These are phyloP conservation scores for Scedosporium dehoogii DNA, from an alignment of 2,329 filamentous ascomycete species.

Conservation along the genomic window DNA sequence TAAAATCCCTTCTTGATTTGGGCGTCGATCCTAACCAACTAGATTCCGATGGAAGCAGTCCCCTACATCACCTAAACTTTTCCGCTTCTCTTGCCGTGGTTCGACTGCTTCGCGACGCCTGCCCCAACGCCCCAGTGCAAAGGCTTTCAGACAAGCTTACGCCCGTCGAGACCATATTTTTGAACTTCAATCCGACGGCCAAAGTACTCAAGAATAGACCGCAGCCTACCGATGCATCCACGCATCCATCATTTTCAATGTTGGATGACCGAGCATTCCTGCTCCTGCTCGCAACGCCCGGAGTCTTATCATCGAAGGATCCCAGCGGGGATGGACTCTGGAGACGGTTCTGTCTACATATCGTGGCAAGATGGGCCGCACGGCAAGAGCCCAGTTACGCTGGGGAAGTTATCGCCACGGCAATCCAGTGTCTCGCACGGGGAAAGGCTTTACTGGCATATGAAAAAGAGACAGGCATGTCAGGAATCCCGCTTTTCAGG, in stretches of 20 bases:
- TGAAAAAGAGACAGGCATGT: not conserved
- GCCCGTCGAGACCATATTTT: constrained; percentile 7
- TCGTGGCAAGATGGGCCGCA: not conserved
- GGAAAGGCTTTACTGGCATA: not conserved
- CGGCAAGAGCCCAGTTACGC: not conserved
- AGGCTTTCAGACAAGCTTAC: not conserved
- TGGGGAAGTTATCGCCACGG: not conserved
- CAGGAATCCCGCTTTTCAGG: constrained; percentile 1
- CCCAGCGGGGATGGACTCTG: constrained; percentile 4
- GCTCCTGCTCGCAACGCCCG: not conserved
- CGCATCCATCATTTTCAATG: not conserved
- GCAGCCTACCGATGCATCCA: not conserved
- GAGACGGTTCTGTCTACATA: constrained; percentile 3
- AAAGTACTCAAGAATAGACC: not conserved
- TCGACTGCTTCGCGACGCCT: constrained; percentile 1
- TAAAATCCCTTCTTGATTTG: not conserved
- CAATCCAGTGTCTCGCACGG: not conserved
- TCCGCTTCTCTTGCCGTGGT: constrained; percentile 4
- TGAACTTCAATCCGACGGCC: not conserved
- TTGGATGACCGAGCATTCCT: not conserved
- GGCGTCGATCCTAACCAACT: constrained; percentile 5
- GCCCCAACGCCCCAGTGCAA: not conserved
- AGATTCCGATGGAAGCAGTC: constrained; percentile 1
- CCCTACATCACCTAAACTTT: constrained; percentile 8
- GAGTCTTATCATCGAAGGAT: not conserved